These are phyloP conservation scores for Papiliotrema nemorosa DNA, from an alignment of 1,284 basidiomycete species.

Conservation along the genomic window DNA sequence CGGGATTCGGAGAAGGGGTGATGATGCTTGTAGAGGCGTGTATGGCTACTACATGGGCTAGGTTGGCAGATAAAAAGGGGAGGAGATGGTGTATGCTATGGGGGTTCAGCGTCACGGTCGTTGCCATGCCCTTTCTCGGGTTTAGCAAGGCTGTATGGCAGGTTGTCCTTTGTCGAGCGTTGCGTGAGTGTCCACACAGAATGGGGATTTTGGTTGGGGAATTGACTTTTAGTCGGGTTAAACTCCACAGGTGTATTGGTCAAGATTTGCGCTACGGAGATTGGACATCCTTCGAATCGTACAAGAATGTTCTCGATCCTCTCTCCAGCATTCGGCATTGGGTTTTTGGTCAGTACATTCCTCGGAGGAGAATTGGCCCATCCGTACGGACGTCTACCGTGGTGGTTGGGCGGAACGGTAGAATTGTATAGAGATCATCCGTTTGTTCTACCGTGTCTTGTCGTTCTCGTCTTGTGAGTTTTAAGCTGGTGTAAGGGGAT, in stretches of 20 bases:
- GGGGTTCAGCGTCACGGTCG: constrained; percentile 12
- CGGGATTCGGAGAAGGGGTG: constrained; percentile 24
- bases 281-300: constrained; percentile 23
- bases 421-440: constrained; percentile 20
- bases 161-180: constrained; percentile 22
- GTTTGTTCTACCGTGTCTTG: constrained; percentile 25
- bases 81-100: constrained; percentile 16
- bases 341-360: constrained; percentile 19
- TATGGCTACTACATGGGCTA: constrained; percentile 20
- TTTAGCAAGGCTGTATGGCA: constrained; percentile 22
- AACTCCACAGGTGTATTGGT: constrained; percentile 13
- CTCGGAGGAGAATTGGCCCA: constrained; percentile 28
- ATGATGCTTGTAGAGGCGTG: constrained; percentile 28
- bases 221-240: constrained; percentile 17
- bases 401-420: constrained; percentile 19
- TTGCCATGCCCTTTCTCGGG: constrained; percentile 12
- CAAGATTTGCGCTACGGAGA: constrained; percentile 19
- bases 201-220: no score
- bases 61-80: constrained; percentile 23
- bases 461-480: constrained; percentile 6
- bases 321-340: constrained; percentile 20
- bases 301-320: constrained; percentile 25
- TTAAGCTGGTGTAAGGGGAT: no score
- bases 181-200: constrained; percentile 15
- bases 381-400: constrained; percentile 23